Evolutionary conservation across 2,329 filamentous ascomycete species (phyloP).

Genomic region (Aspergillus clavatus): DNA sequence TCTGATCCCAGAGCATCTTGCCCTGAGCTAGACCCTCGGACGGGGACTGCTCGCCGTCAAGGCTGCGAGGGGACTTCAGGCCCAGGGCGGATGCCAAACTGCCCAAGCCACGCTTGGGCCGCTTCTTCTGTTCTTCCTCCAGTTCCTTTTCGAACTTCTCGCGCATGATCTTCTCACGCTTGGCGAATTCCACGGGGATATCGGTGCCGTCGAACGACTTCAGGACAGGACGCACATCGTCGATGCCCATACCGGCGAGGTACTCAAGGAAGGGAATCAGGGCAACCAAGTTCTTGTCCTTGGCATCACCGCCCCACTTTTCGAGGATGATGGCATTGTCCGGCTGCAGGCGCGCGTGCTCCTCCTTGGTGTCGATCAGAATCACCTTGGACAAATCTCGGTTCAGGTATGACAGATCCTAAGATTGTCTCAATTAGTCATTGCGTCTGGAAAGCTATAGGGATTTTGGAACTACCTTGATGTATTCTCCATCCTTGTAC

Average conservation of each 20-base stretch:
- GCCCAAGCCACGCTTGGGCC: constrained; percentile 57
- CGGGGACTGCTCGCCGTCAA: constrained; percentile 64
- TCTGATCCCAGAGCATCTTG: constrained; percentile 95
- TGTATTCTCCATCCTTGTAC: constrained; percentile 90
- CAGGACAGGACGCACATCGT: constrained; percentile 79
- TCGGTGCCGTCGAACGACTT: constrained; percentile 84
- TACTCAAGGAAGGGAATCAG: constrained; percentile 97
- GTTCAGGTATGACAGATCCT: constrained; percentile 98
- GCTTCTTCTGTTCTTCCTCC: constrained; percentile 62
- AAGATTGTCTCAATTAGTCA: constrained; percentile 14
- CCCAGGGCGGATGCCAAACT: constrained; percentile 69
- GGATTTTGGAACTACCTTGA: constrained; percentile 64
- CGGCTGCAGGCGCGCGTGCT: constrained; percentile 83
- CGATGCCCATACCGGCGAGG: constrained; percentile 85
- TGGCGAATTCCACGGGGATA: constrained; percentile 85
- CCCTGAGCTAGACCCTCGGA: constrained; percentile 79
- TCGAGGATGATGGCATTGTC: constrained; percentile 90
- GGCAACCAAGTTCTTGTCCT: constrained; percentile 79
- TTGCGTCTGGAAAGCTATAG: not conserved
- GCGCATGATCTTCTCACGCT: constrained; percentile 78
- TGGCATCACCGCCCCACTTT: constrained; percentile 79
- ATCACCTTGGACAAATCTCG: constrained; percentile 93
- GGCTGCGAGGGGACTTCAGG: constrained; percentile 61
- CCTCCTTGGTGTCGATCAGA: constrained; percentile 79
- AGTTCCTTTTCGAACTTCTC: constrained; percentile 79